phyloP scores from a whole-genome alignment of 257 asterid species.

The Solanum medicagineum region DNA sequence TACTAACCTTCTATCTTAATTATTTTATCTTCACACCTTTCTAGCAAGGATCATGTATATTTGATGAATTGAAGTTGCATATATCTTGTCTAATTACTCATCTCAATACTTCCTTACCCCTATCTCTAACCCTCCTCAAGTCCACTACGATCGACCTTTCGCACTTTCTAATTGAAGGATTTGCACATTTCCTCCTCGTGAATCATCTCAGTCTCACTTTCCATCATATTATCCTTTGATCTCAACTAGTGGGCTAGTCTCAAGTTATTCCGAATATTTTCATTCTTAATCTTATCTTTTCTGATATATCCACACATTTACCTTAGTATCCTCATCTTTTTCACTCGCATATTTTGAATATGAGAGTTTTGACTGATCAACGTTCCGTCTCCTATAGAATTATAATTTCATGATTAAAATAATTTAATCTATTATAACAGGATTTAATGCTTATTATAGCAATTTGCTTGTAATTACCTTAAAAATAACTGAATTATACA shows the following conservation, averaged over 20 bases:
- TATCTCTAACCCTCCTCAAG: too few relatives aligned
- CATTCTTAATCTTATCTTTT: not conserved
- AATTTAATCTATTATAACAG: too few relatives aligned
- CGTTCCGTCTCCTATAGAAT: not conserved
- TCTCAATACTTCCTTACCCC: too few relatives aligned
- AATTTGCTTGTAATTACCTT: too few relatives aligned
- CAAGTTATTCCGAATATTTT: not conserved
- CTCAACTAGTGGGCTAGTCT: rapidly evolving
- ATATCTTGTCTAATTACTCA: not conserved
- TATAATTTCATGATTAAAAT: too few relatives aligned
- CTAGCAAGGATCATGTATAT: not conserved
- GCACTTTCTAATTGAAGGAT: not conserved
- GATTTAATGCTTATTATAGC: too few relatives aligned
- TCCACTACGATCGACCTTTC: too few relatives aligned
- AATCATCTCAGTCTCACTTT: not conserved
- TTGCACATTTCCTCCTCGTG: rapidly evolving
- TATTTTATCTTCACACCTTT: too few relatives aligned
- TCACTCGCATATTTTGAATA: not conserved
- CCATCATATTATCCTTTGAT: rapidly evolving
- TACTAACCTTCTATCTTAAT: too few relatives aligned
- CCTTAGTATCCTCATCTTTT: not conserved
- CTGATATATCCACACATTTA: rapidly evolving
- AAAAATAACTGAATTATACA: too few relatives aligned
- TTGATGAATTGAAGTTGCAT: not conserved
- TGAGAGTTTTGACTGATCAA: not conserved